A percentile compares a stretch with the other conserved stretches of the same genome.
Evolutionary conservation across 139 green algal genomes (phyloP).

Genomic region (Auxenochlorella pyrenoidosa): DNA sequence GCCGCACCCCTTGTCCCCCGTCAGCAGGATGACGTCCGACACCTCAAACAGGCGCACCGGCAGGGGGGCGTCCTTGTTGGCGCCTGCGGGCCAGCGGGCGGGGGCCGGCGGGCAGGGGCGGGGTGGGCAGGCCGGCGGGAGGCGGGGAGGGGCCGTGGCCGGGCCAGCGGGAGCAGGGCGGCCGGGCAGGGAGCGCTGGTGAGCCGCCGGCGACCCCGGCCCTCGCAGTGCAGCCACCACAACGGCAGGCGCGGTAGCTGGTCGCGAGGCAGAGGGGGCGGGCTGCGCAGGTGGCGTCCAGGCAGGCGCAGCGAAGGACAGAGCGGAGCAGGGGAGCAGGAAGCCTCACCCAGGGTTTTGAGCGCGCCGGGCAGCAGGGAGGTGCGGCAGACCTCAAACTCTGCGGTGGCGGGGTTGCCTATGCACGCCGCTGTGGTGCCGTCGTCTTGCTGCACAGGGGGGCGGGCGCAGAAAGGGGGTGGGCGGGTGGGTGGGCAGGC

Average conservation of each 20-base stretch:
- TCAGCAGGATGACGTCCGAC: conserved; percentile 84
- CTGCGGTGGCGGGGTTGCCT: conserved; percentile 93
- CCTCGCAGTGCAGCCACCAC: no score
- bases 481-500: background rate
- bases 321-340: no score
- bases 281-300: background rate
- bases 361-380: conserved; percentile 74
- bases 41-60: conserved; percentile 97
- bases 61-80: conserved; percentile 93
- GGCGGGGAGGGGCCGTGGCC: no score
- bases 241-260: no score
- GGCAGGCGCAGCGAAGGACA: no score
- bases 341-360: conserved; percentile 88
- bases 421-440: conserved; percentile 84
- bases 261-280: no score
- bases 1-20: conserved; percentile 46
- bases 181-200: no score
- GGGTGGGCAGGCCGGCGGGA: no score
- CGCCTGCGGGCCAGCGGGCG: conserved; percentile 10
- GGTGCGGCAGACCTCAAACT: conserved; percentile 91
- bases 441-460: conserved; percentile 57
- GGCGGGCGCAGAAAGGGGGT: background rate
- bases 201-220: no score
- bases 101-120: no score
- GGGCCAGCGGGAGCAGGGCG: no score